These are phyloP conservation scores for Nitzschia sp. DNA, from an alignment of 108 stramenopile genomes.

Conservation along the genomic window DNA sequence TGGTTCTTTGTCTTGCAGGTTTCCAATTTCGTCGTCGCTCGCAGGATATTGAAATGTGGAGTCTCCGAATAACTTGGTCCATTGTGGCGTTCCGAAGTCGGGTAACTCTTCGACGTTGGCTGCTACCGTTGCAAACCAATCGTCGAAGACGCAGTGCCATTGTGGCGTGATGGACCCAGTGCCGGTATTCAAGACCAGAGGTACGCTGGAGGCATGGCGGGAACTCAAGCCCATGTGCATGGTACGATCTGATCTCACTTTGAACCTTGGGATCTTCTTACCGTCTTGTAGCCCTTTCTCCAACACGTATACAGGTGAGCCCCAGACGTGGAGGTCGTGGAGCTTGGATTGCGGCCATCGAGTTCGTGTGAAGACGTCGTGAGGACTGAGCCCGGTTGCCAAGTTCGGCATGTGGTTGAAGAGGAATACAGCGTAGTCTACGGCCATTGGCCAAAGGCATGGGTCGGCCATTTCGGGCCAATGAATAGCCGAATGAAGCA, in stretches of 20 bases:
- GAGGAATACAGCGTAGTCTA: constrained; percentile 42
- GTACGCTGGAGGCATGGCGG: constrained; percentile 32
- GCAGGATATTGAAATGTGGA: constrained; percentile 9
- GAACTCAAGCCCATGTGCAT: neutral
- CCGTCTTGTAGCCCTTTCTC: constrained; percentile 19
- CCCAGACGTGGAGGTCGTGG: constrained; percentile 24
- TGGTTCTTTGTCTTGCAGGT: neutral
- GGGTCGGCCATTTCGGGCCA: too few relatives aligned
- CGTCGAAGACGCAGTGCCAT: constrained; percentile 49
- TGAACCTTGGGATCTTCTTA: constrained; percentile 31
- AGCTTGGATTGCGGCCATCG: constrained; percentile 20
- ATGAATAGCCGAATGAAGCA: too few relatives aligned
- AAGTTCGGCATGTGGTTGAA: constrained; percentile 39
- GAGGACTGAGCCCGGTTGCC: neutral
- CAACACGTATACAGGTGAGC: constrained; percentile 34
- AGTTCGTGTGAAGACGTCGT: constrained; percentile 20
- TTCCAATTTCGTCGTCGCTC: neutral
- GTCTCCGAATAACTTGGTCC: constrained; percentile 33
- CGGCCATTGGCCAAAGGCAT: too few relatives aligned
- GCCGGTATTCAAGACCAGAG: too few relatives aligned
- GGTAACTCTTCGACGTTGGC: neutral
- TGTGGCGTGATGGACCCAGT: constrained; percentile 37
- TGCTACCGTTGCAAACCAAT: constrained; percentile 44
- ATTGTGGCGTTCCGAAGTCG: neutral
- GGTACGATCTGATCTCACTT: constrained; percentile 17